These are phyloP conservation scores for Aspergillus pseudoterreus DNA, from an alignment of 2,329 filamentous ascomycete species.

Conservation along the genomic window DNA sequence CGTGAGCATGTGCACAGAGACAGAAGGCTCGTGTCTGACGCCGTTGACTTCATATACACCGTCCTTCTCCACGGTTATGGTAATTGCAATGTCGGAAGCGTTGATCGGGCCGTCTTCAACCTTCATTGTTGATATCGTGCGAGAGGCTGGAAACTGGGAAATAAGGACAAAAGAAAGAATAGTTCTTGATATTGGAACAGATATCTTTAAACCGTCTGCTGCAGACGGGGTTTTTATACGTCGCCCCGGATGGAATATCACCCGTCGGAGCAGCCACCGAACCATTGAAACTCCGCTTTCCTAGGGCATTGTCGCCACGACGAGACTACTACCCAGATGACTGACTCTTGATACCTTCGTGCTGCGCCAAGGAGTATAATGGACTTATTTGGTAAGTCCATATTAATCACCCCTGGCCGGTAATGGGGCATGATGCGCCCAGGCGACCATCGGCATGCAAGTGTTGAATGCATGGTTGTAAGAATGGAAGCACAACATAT, in stretches of 20 bases:
- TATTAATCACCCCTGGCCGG: background rate
- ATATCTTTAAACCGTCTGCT: background rate
- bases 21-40: constrained; percentile 22
- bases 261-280: background rate
- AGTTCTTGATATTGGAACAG: background rate
- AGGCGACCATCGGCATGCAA: background rate
- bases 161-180: background rate
- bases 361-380: background rate
- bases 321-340: background rate
- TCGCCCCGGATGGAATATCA: background rate
- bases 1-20: constrained; percentile 25
- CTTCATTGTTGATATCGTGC: constrained; percentile 9
- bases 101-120: constrained; percentile 7
- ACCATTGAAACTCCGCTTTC: background rate
- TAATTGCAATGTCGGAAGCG: constrained; percentile 23
- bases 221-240: constrained; percentile 1
- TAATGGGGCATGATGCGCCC: background rate
- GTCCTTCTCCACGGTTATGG: constrained; percentile 31
- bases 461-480: background rate
- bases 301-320: background rate
- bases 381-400: background rate
- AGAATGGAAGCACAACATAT: background rate
- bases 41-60: constrained; percentile 31
- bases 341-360: background rate
- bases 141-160: background rate